Base-by-base conservation (phyloP, 2,329 filamentous ascomycete species). In the Plectosphaerella sp. region DNA sequence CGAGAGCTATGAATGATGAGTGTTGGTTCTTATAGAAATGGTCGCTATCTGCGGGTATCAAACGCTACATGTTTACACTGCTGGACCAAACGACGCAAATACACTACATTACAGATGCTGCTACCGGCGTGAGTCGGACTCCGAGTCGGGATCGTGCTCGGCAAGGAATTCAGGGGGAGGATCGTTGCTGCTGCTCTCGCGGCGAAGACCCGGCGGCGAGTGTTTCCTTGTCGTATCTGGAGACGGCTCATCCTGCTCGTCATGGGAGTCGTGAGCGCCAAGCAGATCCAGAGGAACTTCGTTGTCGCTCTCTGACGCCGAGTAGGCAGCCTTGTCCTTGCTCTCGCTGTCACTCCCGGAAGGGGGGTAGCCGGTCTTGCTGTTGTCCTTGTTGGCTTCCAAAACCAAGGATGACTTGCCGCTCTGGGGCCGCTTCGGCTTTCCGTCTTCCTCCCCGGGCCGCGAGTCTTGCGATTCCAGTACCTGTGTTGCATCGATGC, bases 101-200 rank as follows among this genome's bases (percentile, higher is more conserved):
- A 39, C 8, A n/a, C 37, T 7, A 39, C 14, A 39, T 3, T 18
- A 22, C 37, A 39, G 3, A 39, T 15, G 9, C 37, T 39, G 5
- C 16, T 20, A 43, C n/a, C 18, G 16, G n/a, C 16, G 41, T 5
- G 41, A 18, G n/a, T 43, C 41, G 10, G 41, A 16, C 41, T 43
- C 41, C n/a, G 41, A 43, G 8, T 49, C 48, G 6, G 48, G 48
- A 11, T 49, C 57, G 41, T 77, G 73, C 58, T 79, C 74, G 11
- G 73, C 73, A 7, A 82, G 57, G 56, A 83, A 80, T 53, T 82
- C 78, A 0, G 67, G 65, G 3, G 48, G 48, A 1, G 79, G 78
- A 8, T 82, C 71, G 49, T 78, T 77, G 47, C 78, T 77, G 54
- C 74, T 74, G 57, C 70, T 74, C 41, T 68, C 68, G 48, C 63